Conservation (phyloP, 1,284 basidiomycete species). For the Cryptococcus floricola region DNA sequence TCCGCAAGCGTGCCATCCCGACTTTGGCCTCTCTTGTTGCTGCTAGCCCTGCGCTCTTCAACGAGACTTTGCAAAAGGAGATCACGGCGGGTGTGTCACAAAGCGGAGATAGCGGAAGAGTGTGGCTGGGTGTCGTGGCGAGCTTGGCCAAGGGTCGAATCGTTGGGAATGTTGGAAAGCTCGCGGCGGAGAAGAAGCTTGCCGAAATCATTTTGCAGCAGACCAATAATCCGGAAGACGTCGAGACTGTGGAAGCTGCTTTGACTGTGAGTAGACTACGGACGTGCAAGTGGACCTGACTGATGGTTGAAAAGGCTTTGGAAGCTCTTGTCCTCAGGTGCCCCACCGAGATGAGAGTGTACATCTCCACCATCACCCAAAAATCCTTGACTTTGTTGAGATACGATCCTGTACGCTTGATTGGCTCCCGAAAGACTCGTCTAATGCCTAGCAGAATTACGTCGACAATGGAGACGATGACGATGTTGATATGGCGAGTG, state of each 20-base stretch:
- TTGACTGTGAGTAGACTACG: slow-evolving; percentile 21
- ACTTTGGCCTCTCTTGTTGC: slow-evolving; percentile 55
- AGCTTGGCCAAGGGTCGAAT: slow-evolving; percentile 35
- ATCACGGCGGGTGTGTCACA: slow-evolving; percentile 25
- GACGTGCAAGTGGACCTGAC: background rate
- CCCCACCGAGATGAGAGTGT: slow-evolving; percentile 72
- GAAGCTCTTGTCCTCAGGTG: slow-evolving; percentile 79
- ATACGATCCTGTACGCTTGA: slow-evolving; percentile 77
- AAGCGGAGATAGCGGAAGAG: slow-evolving; percentile 26
- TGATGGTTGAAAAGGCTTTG: slow-evolving; percentile 58
- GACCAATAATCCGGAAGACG: slow-evolving; percentile 30
- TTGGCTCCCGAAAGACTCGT: background rate
- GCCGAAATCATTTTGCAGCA: slow-evolving; percentile 29
- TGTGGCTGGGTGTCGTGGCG: slow-evolving; percentile 34
- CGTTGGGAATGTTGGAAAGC: slow-evolving; percentile 25
- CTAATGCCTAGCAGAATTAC: slow-evolving; percentile 65
- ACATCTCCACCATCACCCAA: slow-evolving; percentile 65
- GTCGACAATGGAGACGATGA: slow-evolving; percentile 75
- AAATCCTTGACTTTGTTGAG: slow-evolving; percentile 74
- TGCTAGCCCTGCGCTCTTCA: slow-evolving; percentile 30
- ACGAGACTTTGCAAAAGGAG: slow-evolving; percentile 19
- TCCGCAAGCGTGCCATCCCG: slow-evolving; percentile 83
- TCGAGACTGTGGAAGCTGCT: slow-evolving; percentile 43
- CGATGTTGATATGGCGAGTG: slow-evolving; percentile 44
- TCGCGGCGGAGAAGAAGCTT: slow-evolving; percentile 31